Percentiles rank a stretch among this genome's conserved stretches.
Evolutionary conservation across 2,329 filamentous ascomycete genomes (phyloP).

Genomic region (Calonectria hongkongensis): DNA sequence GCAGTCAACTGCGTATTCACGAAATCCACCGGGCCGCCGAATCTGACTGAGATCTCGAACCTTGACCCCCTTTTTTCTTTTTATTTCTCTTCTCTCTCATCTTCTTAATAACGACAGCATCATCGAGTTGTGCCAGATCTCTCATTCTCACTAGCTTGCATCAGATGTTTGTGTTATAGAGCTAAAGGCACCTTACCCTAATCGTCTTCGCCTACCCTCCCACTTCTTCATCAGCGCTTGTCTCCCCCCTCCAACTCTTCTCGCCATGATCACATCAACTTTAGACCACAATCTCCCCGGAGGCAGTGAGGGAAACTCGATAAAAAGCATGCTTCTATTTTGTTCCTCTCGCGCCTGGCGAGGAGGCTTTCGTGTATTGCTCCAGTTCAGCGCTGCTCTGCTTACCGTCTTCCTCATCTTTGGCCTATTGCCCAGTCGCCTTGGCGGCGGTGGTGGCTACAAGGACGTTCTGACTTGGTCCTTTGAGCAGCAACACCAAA

Average conservation of each 20-base stretch:
- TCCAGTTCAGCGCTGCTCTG: constrained; percentile 54
- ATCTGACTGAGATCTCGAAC: neutral
- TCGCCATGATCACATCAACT: constrained; percentile 49
- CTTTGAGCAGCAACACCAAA: constrained; percentile 52
- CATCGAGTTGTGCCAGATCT: neutral
- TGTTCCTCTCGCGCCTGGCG: constrained; percentile 65
- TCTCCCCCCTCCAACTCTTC: neutral
- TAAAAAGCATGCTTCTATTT: constrained; percentile 59
- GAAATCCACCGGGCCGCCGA: neutral
- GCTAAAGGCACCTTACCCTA: neutral
- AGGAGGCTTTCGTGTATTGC: constrained; percentile 57
- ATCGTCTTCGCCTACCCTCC: constrained; percentile 21
- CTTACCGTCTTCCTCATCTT: constrained; percentile 56
- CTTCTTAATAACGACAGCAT: neutral
- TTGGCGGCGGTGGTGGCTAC: constrained; percentile 53
- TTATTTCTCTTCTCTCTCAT: neutral
- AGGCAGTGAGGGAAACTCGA: constrained; percentile 46
- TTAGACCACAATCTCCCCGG: constrained; percentile 49
- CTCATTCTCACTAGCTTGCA: neutral
- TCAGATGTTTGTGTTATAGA: constrained; percentile 30
- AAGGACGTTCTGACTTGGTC: constrained; percentile 50
- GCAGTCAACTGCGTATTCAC: neutral
- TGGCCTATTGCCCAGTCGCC: constrained; percentile 47
- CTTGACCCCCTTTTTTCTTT: neutral
- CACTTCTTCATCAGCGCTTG: neutral